Conservation (phyloP, 148 eudicot species). For the Simmondsia chinensis region DNA sequence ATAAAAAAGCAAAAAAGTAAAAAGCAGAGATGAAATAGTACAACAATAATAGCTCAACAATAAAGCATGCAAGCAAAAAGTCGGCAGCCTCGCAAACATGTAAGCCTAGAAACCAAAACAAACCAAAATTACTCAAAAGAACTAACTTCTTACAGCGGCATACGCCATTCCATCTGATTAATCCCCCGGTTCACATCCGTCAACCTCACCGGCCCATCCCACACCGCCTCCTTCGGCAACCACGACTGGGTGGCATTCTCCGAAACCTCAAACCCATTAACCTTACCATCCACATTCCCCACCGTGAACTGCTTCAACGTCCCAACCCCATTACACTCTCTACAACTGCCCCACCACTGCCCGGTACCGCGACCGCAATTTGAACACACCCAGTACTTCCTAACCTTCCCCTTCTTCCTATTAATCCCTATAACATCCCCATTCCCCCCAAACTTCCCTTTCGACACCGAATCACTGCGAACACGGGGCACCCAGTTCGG, state of each 20-base stretch:
- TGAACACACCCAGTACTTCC: constrained; percentile 48
- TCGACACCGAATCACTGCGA: constrained; percentile 2
- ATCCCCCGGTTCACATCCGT: constrained; percentile 57
- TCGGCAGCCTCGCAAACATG: too few species aligned
- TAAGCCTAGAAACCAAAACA: not conserved
- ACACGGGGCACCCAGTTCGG: constrained; percentile 1
- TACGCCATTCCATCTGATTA: constrained; percentile 59
- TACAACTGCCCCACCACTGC: constrained; percentile 94
- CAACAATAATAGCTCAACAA: too few species aligned
- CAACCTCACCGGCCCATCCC: constrained; percentile 49
- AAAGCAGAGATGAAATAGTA: too few species aligned
- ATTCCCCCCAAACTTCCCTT: constrained; percentile 9
- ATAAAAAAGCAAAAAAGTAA: too few species aligned
- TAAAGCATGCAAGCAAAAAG: too few species aligned
- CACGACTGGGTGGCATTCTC: constrained; percentile 54
- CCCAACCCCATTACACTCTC: constrained; percentile 34
- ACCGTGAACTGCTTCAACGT: constrained; percentile 40
- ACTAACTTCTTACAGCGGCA: constrained; percentile 53
- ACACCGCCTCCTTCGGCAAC: constrained; percentile 39
- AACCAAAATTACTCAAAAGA: not conserved
- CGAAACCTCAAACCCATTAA: constrained; percentile 45
- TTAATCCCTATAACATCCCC: constrained; percentile 9
- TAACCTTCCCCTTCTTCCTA: constrained; percentile 48
- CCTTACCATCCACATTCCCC: constrained; percentile 19
- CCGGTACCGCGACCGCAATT: constrained; percentile 62